Conservation (phyloP, 192 early-diverging fungal genomes). For the Podila verticillata region DNA sequence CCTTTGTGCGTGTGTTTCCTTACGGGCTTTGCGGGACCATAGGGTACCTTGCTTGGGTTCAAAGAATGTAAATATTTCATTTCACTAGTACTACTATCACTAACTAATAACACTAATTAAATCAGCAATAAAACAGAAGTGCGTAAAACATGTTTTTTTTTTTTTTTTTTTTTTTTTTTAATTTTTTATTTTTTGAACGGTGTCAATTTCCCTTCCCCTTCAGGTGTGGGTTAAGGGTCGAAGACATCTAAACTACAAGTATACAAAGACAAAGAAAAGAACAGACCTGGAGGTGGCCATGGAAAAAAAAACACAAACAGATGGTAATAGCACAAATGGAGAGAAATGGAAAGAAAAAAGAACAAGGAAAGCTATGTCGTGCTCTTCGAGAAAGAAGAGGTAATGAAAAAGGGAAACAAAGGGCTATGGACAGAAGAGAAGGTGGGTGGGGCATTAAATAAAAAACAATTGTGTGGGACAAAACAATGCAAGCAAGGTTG, state of each 20-base stretch:
- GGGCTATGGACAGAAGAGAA: not conserved
- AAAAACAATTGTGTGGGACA: not conserved
- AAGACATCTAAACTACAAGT: too few species aligned
- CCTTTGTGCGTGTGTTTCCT: not conserved
- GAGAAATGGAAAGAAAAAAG: not conserved
- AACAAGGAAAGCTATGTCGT: not conserved
- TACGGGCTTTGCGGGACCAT: too few species aligned
- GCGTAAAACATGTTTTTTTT: not conserved
- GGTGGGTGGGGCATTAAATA: not conserved
- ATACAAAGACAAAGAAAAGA: too few species aligned
- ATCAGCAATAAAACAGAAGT: too few species aligned
- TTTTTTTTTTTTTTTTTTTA: not conserved
- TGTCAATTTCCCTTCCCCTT: too few species aligned
- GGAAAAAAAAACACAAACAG: too few species aligned
- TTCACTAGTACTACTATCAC: too few species aligned
- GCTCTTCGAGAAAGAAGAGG: not conserved
- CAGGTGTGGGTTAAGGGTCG: too few species aligned
- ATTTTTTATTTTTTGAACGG: not conserved
- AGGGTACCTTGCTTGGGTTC: not conserved
- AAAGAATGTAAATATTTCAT: too few species aligned
- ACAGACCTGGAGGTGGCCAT: too few species aligned
- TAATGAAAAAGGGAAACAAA: not conserved
- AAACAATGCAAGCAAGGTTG: slow-evolving; percentile 1
- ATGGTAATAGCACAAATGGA: too few species aligned
- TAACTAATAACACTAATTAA: too few species aligned